phyloP scores from a whole-genome alignment of 1,139 yeast genomes.

The Kodamaea fungicola region DNA sequence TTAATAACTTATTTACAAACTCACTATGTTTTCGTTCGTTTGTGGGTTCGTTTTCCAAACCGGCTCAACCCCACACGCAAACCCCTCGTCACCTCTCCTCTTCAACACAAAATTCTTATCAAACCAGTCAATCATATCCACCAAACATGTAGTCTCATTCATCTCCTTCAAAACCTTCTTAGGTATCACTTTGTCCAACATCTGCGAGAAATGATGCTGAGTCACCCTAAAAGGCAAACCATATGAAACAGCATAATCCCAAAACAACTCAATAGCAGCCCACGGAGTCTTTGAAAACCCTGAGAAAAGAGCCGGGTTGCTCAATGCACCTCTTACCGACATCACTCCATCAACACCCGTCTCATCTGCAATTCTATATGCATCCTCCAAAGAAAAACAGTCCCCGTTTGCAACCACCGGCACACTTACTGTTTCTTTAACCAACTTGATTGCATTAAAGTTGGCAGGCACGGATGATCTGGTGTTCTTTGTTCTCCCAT shows the following conservation, averaged over 20 bases:
- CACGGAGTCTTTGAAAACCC: conserved; percentile 78
- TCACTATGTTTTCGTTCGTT: conserved; percentile 20
- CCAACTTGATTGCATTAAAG: conserved; percentile 70
- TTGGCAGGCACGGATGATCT: conserved; percentile 82
- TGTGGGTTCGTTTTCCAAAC: conserved; percentile 39
- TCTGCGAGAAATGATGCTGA: conserved; percentile 86
- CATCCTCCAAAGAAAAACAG: conserved; percentile 68
- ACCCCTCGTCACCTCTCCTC: conserved; percentile 65
- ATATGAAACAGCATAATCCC: conserved; percentile 73
- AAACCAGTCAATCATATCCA: conserved; percentile 78
- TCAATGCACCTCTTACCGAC: conserved; percentile 88
- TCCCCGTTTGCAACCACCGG: conserved; percentile 98
- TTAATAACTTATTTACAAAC: background rate
- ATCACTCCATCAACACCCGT: conserved; percentile 91
- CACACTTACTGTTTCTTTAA: conserved; percentile 57
- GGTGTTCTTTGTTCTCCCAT: conserved; percentile 84
- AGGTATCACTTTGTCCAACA: conserved; percentile 65
- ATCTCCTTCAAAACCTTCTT: conserved; percentile 56
- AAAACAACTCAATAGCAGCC: conserved; percentile 81
- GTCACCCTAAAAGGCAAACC: conserved; percentile 81
- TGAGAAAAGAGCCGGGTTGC: conserved; percentile 84
- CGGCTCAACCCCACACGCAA: conserved; percentile 57
- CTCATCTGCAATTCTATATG: conserved; percentile 50
- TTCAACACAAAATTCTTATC: conserved; percentile 64
- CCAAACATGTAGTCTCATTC: conserved; percentile 56